Evolutionary conservation across 2,329 filamentous ascomycete genomes (phyloP), one percentile per base, ranked within the genome.

Genomic region (Pestalotiopsis sp.): DNA sequence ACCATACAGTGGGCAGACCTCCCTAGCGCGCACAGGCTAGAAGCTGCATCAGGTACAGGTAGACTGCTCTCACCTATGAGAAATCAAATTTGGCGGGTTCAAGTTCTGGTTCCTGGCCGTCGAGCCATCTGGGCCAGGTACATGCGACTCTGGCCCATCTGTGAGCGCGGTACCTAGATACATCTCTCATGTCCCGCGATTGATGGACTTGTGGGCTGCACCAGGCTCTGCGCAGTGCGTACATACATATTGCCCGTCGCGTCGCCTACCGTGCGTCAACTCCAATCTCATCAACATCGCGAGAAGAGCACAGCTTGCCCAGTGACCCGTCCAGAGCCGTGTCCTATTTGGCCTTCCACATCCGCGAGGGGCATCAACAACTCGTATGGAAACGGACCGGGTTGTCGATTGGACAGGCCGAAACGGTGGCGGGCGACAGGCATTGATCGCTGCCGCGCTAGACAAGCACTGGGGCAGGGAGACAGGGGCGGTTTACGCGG

Each of bases 401-500:
- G 45, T 52, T 52, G 45, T 52, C 58, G 39, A 67, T 67, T 67
- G 66, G 66, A 38, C 45, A 63, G 23, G 41, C n/a, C 59, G 39
- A 38, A 63, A 49, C 38, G 57, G 59, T 52, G 57, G 66, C 57
- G 38, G 66, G 41, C 66, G 57, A 67, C 38, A 67, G 66, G 66
- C 66, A 67, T 67, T 67, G 66, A 67, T 62, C 57, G 45, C 57
- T 61, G 57, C 45, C 59, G 66, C 66, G 66, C 66, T 67, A 67
- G 66, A 63, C 66, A 63, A 67, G 66, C 58, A 67, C 25, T 63
- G 23, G 27, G 45, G 38, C 59, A 45, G 58, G 66, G 66, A 52
- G 45, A 52, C 45, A 52, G 45, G 45, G 45, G 45, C 45, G 59
- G 66, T 63, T 63, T 57, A 67, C 66, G 66, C 66, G 64, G 64